Evolutionary conservation across 2,329 filamentous ascomycete genomes (phyloP).

Genomic region (Pestalotiopsis sp.): DNA sequence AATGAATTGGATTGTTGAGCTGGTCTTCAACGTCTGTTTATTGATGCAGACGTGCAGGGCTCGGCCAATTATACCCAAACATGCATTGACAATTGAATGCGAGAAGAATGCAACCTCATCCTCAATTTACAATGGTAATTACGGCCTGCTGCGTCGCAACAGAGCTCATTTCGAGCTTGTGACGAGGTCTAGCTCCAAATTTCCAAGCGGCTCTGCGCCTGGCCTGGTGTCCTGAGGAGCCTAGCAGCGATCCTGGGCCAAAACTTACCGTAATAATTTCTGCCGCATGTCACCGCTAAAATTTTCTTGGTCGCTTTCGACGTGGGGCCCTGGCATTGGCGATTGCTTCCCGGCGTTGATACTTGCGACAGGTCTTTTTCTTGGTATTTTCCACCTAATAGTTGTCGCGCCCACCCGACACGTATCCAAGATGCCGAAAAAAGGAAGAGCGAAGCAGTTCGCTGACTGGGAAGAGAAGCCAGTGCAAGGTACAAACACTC

Average conservation of each 20-base stretch:
- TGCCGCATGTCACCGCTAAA: conserved; percentile 55
- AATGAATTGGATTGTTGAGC: too few species aligned
- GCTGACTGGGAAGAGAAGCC: conserved; percentile 64
- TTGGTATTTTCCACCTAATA: background rate
- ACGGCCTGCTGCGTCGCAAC: background rate
- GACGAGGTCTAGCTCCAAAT: background rate
- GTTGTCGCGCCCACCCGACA: background rate
- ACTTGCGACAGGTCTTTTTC: background rate
- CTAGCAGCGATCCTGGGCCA: background rate
- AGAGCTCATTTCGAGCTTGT: background rate
- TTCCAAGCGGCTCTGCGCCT: background rate
- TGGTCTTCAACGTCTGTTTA: too few species aligned
- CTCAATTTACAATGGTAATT: background rate
- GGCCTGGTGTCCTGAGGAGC: too few species aligned
- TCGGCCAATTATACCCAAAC: too few species aligned
- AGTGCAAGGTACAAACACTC: conserved; percentile 54
- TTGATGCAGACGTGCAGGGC: too few species aligned
- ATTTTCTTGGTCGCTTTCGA: conserved; percentile 39
- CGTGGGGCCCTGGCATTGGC: background rate
- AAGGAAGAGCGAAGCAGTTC: conserved; percentile 61
- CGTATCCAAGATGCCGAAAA: conserved; percentile 52
- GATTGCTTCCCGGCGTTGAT: background rate
- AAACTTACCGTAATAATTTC: conserved; percentile 27
- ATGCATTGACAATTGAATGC: too few species aligned
- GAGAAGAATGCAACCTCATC: too few species aligned